phyloP scores from a whole-genome alignment of 768 basidiomycete genomes.

The Serpula lacrymans region DNA sequence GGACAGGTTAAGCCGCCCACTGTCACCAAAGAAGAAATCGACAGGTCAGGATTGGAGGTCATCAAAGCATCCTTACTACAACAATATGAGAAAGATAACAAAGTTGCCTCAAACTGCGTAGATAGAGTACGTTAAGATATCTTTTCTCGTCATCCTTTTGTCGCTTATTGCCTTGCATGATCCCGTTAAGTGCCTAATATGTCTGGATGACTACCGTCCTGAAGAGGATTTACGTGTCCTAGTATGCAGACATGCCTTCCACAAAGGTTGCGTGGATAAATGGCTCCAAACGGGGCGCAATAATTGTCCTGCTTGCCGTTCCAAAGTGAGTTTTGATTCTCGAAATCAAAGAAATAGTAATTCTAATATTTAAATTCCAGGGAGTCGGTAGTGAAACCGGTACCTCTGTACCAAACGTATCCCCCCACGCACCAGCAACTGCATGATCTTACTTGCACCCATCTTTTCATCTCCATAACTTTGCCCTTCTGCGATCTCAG shows the following conservation, averaged over 20 bases:
- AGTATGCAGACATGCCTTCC: slow-evolving; percentile 86
- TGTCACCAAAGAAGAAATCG: slow-evolving; percentile 80
- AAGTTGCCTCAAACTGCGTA: slow-evolving; percentile 70
- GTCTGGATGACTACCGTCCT: slow-evolving; percentile 78
- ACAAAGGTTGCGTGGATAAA: slow-evolving; percentile 81
- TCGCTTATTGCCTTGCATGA: slow-evolving; percentile 1
- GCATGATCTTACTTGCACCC: slow-evolving; percentile 11
- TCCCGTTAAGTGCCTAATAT: slow-evolving; percentile 69
- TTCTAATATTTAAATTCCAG: too few species aligned
- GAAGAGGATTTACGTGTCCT: slow-evolving; percentile 81
- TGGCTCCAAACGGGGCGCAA: slow-evolving; percentile 87
- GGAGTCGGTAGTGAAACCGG: slow-evolving; percentile 22
- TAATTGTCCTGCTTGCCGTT: slow-evolving; percentile 89
- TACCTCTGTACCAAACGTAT: slow-evolving; percentile 1
- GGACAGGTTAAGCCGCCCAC: slow-evolving; percentile 83
- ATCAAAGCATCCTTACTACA: slow-evolving; percentile 52
- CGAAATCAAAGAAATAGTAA: too few species aligned
- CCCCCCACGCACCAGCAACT: slow-evolving; percentile 5
- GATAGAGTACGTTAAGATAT: slow-evolving; percentile 80
- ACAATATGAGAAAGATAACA: slow-evolving; percentile 56
- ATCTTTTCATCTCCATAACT: neutral
- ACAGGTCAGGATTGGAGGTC: slow-evolving; percentile 75
- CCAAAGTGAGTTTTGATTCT: slow-evolving; percentile 53
- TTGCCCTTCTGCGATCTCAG: too few species aligned
- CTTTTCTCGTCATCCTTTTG: neutral